Percentiles rank a stretch among this genome's conserved stretches.
Evolutionary conservation across 1,284 basidiomycete genomes (phyloP).

Genomic region (Puccinia hordei): DNA sequence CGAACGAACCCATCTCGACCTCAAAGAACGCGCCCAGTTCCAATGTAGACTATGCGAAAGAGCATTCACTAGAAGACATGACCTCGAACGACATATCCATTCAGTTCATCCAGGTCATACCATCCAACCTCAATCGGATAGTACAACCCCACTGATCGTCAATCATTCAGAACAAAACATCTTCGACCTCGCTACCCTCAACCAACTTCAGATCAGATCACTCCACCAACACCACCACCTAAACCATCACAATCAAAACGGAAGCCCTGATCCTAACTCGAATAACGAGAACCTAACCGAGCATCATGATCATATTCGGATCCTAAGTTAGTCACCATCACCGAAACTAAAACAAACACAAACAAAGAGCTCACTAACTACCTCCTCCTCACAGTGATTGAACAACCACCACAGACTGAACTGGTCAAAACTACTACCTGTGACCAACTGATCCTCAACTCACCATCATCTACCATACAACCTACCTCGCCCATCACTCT

Average conservation of each 20-base stretch:
- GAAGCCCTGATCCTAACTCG: background rate
- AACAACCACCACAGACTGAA: background rate
- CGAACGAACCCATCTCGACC: slow-evolving; percentile 49
- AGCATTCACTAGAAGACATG: slow-evolving; percentile 46
- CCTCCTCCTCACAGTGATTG: background rate
- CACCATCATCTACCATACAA: background rate
- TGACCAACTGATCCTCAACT: background rate
- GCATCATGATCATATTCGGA: too few species aligned
- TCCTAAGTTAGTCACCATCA: too few species aligned
- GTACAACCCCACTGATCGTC: background rate
- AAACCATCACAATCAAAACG: background rate
- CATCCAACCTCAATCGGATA: background rate
- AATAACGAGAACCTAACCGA: background rate
- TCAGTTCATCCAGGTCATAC: slow-evolving; percentile 49
- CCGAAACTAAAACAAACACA: background rate
- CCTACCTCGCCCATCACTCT: background rate
- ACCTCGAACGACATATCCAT: slow-evolving; percentile 46
- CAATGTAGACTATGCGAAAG: slow-evolving; percentile 41
- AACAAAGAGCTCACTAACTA: background rate
- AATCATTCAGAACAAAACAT: slow-evolving; percentile 4
- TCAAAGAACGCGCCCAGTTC: slow-evolving; percentile 46
- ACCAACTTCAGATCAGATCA: background rate
- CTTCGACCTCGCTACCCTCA: background rate
- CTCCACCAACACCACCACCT: background rate
- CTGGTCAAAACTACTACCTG: background rate